Evolutionary conservation across 352 stramenopile genomes (phyloP).

Genomic region (Pythium brachiatum): DNA sequence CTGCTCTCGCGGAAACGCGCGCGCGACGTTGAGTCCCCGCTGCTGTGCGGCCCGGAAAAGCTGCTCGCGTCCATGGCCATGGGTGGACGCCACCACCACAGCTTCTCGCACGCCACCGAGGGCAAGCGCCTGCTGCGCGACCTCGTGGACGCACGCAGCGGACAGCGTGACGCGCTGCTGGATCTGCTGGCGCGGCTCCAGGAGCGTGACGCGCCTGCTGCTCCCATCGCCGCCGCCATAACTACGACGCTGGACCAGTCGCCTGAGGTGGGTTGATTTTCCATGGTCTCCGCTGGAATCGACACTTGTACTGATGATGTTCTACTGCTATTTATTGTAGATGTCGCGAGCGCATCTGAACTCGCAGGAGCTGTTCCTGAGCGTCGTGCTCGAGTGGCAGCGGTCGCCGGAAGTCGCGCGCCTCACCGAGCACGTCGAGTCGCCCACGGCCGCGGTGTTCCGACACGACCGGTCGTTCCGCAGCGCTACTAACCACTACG

Average conservation of each 20-base stretch:
- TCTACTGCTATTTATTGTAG: conserved; percentile 12
- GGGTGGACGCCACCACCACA: not conserved
- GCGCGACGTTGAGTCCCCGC: conserved; percentile 28
- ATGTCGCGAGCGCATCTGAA: conserved; percentile 41
- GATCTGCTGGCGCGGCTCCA: conserved; percentile 35
- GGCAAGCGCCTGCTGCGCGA: conserved; percentile 44
- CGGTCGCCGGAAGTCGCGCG: conserved; percentile 22
- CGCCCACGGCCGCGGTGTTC: conserved; percentile 20
- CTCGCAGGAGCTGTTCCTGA: conserved; percentile 82
- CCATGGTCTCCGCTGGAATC: not conserved
- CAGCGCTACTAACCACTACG: not conserved
- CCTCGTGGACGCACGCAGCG: conserved; percentile 23
- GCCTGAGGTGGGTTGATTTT: conserved; percentile 19
- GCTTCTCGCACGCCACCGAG: conserved; percentile 19
- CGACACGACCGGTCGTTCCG: conserved; percentile 21
- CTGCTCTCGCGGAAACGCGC: conserved; percentile 52
- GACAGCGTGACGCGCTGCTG: conserved; percentile 19
- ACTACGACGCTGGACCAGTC: conserved; percentile 14
- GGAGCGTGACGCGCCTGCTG: conserved; percentile 9
- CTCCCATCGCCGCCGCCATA: not conserved
- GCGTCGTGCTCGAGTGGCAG: conserved; percentile 81
- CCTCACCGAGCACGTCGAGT: conserved; percentile 6
- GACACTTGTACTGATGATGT: not conserved
- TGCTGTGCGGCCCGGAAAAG: conserved; percentile 26
- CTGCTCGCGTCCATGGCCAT: conserved; percentile 16